Evolutionary conservation across 1,284 basidiomycete species (phyloP), one percentile per base, ranked within the genome.

Genomic region (Schizophyllum commune): DNA sequence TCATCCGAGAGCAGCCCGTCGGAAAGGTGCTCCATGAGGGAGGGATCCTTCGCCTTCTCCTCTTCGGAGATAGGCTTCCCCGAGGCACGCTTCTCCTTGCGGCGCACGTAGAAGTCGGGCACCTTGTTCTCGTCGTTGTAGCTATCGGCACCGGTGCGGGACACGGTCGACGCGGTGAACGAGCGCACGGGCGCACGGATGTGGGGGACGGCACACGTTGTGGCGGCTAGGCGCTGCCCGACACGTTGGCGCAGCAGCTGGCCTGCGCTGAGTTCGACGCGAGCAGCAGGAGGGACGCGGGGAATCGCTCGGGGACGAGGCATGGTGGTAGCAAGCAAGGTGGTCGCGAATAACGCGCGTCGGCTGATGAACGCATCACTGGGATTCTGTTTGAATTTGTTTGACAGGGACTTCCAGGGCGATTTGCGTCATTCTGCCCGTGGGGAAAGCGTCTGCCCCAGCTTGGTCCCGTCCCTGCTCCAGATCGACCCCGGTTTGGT

Each of bases 31-130:
- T 56, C 54, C 58, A 62, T 62, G 33, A 62, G 52, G 13, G 55
- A 59, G 5, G 61, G 17, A 6, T 61, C 56, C 15, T 27, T 32
- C 17, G 55, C 55, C 51, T 55, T 57, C 7, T 52, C 34, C 13
- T 47, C 39, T 11, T 11, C 39, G 8, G 39, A 11, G 39, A 17
- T 17, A 8, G 13, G 13, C 39, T 47, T 47, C 13, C 39, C 39
- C 13, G 39, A 11, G 32, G 20, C 60, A 8, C 56, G 58, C 6
- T n/a, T 55, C 47, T 61, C 39, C 56, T 61, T 61, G 21, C 39
- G 52, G 32, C 52, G 60, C 15, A 61, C 39, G 39, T 61, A 61
- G 27, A 58, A 61, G 65, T 66, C 33, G 57, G 62, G 59, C 2
- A 60, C 59, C 19, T 55, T 32, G 20, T 58, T 52, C 34, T 61